Conservation (phyloP, 371 early-diverging fungal genomes). For the Apophysomyces ossiformis region DNA sequence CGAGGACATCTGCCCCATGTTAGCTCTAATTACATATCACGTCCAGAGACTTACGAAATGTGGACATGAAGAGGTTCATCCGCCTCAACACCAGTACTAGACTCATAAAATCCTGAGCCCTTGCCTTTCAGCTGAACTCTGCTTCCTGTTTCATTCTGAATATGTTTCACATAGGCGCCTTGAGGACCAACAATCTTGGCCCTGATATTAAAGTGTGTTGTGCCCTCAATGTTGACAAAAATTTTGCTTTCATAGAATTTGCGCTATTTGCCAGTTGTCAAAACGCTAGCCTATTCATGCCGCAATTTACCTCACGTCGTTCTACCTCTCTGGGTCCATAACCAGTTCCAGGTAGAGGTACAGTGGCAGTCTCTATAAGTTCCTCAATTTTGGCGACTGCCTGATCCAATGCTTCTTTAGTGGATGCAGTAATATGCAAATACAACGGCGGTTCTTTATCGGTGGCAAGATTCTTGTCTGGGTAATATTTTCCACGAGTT, state of each 20-base stretch:
- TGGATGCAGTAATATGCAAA: constrained; percentile 73
- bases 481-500: constrained; percentile 84
- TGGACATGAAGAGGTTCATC: constrained; percentile 84
- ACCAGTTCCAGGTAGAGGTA: constrained; percentile 28
- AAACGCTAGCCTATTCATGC: not conserved
- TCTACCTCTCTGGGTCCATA: constrained; percentile 26
- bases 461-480: constrained; percentile 72
- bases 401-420: constrained; percentile 69
- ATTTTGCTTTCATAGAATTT: constrained; percentile 69
- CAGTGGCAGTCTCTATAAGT: constrained; percentile 60
- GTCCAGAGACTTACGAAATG: constrained; percentile 66
- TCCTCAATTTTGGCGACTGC: constrained; percentile 76
- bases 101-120: constrained; percentile 85
- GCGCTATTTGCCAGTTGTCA: constrained; percentile 28
- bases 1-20: constrained; percentile 51
- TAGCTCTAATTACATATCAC: not conserved
- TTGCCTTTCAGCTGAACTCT: constrained; percentile 81
- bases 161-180: constrained; percentile 88
- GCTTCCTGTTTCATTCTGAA: constrained; percentile 80
- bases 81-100: constrained; percentile 67
- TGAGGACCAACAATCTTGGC: constrained; percentile 88
- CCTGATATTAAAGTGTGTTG: constrained; percentile 76
- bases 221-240: constrained; percentile 72
- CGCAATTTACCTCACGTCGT: constrained; percentile 16
- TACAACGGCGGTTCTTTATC: constrained; percentile 80